Evolutionary conservation across 2,329 filamentous ascomycete species (phyloP).

Genomic region (Arthrobotrys musiformis): DNA sequence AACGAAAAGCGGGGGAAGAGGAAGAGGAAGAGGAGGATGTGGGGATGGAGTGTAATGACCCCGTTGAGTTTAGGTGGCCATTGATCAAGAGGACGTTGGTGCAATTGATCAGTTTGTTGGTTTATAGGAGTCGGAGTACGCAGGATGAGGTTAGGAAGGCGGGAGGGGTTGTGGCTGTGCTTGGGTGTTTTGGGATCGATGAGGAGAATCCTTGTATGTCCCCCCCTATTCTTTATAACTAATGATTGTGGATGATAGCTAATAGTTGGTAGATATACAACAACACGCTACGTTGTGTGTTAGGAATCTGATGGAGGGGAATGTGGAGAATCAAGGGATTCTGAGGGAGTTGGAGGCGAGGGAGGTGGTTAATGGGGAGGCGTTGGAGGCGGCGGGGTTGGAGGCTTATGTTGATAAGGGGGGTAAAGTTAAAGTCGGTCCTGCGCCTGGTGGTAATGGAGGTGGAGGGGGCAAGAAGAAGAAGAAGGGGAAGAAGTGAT

Average conservation of each 20-base stretch:
- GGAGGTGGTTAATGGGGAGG: conserved; percentile 58
- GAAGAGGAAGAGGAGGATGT: conserved; percentile 52
- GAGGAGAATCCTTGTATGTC: conserved; percentile 60
- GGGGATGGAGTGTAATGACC: conserved; percentile 59
- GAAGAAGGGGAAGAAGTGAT: conserved; percentile 54
- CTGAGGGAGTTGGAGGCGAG: conserved; percentile 59
- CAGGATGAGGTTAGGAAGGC: conserved; percentile 58
- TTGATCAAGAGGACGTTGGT: conserved; percentile 59
- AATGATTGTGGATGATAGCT: not conserved
- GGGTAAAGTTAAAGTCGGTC: conserved; percentile 58
- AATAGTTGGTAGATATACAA: conserved; percentile 57
- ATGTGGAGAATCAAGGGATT: conserved; percentile 58
- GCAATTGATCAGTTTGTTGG: conserved; percentile 57
- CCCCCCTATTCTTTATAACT: not conserved
- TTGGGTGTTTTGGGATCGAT: conserved; percentile 59
- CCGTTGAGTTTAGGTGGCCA: conserved; percentile 60
- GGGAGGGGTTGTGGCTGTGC: conserved; percentile 57
- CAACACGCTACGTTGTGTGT: conserved; percentile 59
- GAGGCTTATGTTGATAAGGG: conserved; percentile 60
- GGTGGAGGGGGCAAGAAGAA: conserved; percentile 44
- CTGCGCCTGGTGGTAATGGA: conserved; percentile 1
- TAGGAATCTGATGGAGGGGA: conserved; percentile 58
- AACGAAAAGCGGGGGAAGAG: not conserved
- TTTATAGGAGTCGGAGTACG: conserved; percentile 57
- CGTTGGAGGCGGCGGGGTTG: conserved; percentile 59